Evolutionary conservation across 192 early-diverging fungal genomes (phyloP).

Genomic region (Mortierella alpina): DNA sequence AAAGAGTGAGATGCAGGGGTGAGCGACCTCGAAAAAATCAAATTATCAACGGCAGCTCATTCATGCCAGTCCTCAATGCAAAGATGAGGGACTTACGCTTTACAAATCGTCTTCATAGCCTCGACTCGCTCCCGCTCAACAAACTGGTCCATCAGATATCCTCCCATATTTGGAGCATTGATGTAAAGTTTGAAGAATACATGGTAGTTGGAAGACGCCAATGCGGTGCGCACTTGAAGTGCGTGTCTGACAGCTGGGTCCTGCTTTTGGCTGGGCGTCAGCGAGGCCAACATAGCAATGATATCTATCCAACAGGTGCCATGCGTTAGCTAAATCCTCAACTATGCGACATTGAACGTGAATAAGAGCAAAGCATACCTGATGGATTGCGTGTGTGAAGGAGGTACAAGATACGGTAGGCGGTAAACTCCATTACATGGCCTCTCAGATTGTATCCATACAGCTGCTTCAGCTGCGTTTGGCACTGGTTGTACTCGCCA

Average conservation of each 20-base stretch:
- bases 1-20: slow-evolving; percentile 12
- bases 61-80: background rate
- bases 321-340: background rate
- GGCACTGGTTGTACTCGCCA: slow-evolving; percentile 98
- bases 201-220: slow-evolving; percentile 89
- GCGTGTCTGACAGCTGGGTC: slow-evolving; percentile 81
- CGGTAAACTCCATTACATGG: slow-evolving; percentile 89
- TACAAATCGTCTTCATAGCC: slow-evolving; percentile 80
- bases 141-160: slow-evolving; percentile 94
- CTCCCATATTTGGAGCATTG: slow-evolving; percentile 85
- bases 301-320: slow-evolving; percentile 75
- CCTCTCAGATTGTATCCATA: slow-evolving; percentile 81
- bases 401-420: slow-evolving; percentile 93
- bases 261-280: slow-evolving; percentile 76
- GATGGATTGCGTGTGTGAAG: slow-evolving; percentile 88
- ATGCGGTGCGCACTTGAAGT: slow-evolving; percentile 81
- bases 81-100: slow-evolving; percentile 67
- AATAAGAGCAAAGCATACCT: slow-evolving; percentile 56
- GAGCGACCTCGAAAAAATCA: background rate
- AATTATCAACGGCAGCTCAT: background rate
- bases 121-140: slow-evolving; percentile 85
- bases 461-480: slow-evolving; percentile 91
- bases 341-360: background rate
- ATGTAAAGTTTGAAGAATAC: slow-evolving; percentile 84
- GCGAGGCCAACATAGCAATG: slow-evolving; percentile 75